Base-by-base conservation (phyloP, 1,284 basidiomycete species). In the Athelia sp. region DNA sequence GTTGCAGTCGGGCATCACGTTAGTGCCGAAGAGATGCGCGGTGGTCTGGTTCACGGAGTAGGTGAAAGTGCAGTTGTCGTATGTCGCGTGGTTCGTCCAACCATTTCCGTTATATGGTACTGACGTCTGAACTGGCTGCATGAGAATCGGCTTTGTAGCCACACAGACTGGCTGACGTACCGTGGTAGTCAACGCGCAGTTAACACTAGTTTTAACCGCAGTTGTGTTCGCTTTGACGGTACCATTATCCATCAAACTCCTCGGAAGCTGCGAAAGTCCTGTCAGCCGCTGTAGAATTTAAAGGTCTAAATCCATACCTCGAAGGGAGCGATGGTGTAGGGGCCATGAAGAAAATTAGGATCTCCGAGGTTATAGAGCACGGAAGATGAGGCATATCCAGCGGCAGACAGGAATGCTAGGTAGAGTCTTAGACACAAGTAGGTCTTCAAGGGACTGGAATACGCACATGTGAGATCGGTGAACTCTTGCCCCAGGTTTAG, bases 321-420 rank as follows among this genome's bases (percentile, higher is more conserved):
- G 46, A 81, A 74, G 4, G 64, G 61, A 1, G 71, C 70, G 17
- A 79, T 63, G 0, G 76, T 74, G 54, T 75, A 81, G 1, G 62
- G 63, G 15, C 60, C 61, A 45, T 62, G 56, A 10, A 75, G 60
- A 54, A 80, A 81, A 3, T 72, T 59, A 2, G 76, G 74, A 31
- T 70, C 60, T 0, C 63, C 63, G 2, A 80, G 60, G 47, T 69
- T 57, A 54, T 76, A 81, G 17, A 75, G 57, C 10, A 75, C 68
- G 3, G 68, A 65, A 4, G 78, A 72, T 15, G 74, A 71, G 2
- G 78, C 75, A 52, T 71, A 81, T 4, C 78, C 77, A 3, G 78
- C 73, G 11, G 76, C 78, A 31, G 73, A 72, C 36, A 80, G 58
- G 59, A 79, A 80, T 3, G 70, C 75, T 78, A 52, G 4, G 46